Base-by-base conservation (phyloP, 257 asterid genomes). In the Salvia hispanica region DNA sequence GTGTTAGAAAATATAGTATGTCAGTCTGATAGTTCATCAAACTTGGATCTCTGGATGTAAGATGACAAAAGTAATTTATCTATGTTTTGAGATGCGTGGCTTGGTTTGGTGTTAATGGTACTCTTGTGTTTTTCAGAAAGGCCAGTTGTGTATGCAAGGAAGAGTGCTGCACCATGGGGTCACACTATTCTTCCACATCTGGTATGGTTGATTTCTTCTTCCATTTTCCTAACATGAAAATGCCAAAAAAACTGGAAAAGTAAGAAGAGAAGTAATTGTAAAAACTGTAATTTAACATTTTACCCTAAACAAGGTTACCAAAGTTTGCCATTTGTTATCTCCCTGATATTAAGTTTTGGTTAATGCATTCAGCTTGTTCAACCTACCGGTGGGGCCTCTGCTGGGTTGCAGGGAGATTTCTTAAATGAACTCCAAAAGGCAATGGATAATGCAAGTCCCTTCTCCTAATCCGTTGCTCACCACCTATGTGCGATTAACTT, bases 131-230 rank as follows among this genome's bases (percentile, higher is more conserved):
- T 34, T 61, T 69, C 86, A 93, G 98, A 83, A 66, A 84, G 86
- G 78, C 98, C 98, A 10, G 86, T 93, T 62, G 6, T 90, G 85
- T 90, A 88, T 70, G 64, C 86, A 53, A 79, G 54, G 72, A 86
- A 81, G 80, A 78, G 75, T 71, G 69, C 87, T 62, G 73, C 91
- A 39, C 81, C 96, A 4, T 83, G 92, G 98, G 85, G 90, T 33
- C 90, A 80, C 36, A 61, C 79, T n/a, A 54, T 84, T 64, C 95
- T 90, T 79, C 98, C 96, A 13, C 98, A 86, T 80, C 65, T 73
- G 96, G 97, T 93, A 79, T 70, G 76, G 5, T 60, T 59, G 16
- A 69, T 53, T 50, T 74, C 47, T 25, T 25, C 31, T 25, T 25
- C 31, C 31, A 25, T 25, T 25, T 25, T 25, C 31, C 2, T 25